These are phyloP conservation scores for Barbatosphaeria neglecta DNA, from an alignment of 495 filamentous ascomycete species.

Conservation along the genomic window DNA sequence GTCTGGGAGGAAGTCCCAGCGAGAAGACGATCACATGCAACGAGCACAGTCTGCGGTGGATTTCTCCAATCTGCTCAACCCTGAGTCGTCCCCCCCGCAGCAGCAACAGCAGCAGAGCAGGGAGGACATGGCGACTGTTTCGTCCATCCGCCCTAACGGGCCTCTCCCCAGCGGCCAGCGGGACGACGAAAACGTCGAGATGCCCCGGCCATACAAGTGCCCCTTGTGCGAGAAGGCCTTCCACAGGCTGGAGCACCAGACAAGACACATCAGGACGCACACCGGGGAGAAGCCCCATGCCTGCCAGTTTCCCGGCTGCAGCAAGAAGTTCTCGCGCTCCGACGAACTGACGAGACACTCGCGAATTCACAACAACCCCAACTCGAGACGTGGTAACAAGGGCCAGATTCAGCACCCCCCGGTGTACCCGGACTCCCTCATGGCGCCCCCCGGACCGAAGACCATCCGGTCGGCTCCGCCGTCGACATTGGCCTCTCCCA, in stretches of 20 bases:
- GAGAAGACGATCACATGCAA: conserved; percentile 53
- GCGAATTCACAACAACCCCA: conserved; percentile 97
- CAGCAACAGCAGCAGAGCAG: conserved; percentile 24
- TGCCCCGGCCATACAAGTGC: conserved; percentile 96
- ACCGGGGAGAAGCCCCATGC: conserved; percentile 97
- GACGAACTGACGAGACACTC: conserved; percentile 96
- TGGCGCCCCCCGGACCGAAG: conserved; percentile 56
- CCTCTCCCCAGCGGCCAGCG: conserved; percentile 47
- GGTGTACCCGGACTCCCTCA: conserved; percentile 51
- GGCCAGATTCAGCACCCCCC: conserved; percentile 35
- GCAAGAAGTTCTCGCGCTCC: conserved; percentile 92
- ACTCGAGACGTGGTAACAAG: conserved; percentile 90
- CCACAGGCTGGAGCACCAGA: conserved; percentile 97
- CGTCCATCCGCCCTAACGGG: conserved; percentile 61
- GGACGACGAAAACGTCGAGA: conserved; percentile 45
- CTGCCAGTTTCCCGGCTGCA: conserved; percentile 89
- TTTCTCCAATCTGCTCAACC: conserved; percentile 71
- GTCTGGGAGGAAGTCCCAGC: background rate
- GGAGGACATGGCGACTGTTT: conserved; percentile 55
- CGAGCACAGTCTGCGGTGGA: conserved; percentile 58
- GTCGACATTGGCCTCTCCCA: conserved; percentile 81
- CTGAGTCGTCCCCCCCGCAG: conserved; percentile 29
- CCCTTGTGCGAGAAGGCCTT: conserved; percentile 98
- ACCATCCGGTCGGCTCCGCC: conserved; percentile 71
- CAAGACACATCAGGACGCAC: conserved; percentile 92